Evolutionary conservation across 257 asterid genomes (phyloP).

Genomic region (Solanum rostratum): DNA sequence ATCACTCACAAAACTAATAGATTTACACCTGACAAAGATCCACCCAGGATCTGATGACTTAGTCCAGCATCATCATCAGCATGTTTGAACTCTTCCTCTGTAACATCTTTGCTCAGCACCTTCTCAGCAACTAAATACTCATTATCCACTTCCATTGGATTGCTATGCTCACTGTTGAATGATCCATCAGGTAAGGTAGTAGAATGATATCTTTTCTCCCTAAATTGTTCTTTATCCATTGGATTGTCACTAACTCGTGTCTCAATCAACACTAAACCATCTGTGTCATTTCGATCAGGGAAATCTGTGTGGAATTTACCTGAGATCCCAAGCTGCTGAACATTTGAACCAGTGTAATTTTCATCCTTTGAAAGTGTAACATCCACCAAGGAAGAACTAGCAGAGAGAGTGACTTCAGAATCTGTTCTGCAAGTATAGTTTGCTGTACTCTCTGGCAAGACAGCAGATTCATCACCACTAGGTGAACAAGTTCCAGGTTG

Average conservation of each 20-base stretch:
- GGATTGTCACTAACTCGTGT: neutral
- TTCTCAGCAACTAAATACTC: slow-evolving; percentile 4
- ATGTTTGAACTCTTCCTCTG: slow-evolving; percentile 13
- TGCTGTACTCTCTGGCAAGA: slow-evolving; percentile 7
- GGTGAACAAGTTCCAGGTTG: neutral
- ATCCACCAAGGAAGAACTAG: slow-evolving; percentile 12
- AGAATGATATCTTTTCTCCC: slow-evolving; percentile 7
- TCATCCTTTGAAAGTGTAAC: slow-evolving; percentile 9
- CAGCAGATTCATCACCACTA: neutral
- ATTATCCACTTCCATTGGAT: slow-evolving; percentile 9
- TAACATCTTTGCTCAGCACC: slow-evolving; percentile 14
- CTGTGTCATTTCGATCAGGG: slow-evolving; percentile 7
- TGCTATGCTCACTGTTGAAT: slow-evolving; percentile 9
- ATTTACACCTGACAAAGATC: slow-evolving; percentile 38
- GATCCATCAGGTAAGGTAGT: slow-evolving; percentile 8
- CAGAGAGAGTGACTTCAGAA: neutral
- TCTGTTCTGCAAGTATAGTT: neutral
- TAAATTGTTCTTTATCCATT: slow-evolving; percentile 11
- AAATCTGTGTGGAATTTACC: slow-evolving; percentile 11
- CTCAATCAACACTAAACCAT: slow-evolving; percentile 8
- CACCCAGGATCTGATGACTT: slow-evolving; percentile 8
- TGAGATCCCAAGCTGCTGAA: slow-evolving; percentile 17
- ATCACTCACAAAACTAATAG: neutral
- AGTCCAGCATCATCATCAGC: slow-evolving; percentile 4
- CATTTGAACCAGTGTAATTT: neutral